Conservation (phyloP, 2,329 filamentous ascomycete genomes). For the Dactylonectria macrodidyma region DNA sequence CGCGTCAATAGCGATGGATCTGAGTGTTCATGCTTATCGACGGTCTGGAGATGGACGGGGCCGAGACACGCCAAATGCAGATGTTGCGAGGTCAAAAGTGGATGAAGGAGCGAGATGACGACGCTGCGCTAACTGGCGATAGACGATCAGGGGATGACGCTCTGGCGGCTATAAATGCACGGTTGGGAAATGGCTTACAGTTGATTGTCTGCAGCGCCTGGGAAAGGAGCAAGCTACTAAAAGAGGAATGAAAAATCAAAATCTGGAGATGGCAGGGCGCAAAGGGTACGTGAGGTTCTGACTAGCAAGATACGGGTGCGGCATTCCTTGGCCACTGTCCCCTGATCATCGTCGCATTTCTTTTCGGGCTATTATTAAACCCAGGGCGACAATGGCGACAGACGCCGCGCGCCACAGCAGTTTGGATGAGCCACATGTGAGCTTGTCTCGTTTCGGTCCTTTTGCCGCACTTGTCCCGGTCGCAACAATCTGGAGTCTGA, state of each 20-base stretch:
- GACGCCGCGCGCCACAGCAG: no score
- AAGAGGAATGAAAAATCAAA: neutral
- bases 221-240: neutral
- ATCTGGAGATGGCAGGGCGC: neutral
- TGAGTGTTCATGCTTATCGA: slow-evolving; percentile 41
- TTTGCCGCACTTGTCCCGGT: slow-evolving; percentile 24
- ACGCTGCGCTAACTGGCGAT: neutral
- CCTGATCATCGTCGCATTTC: slow-evolving; percentile 15
- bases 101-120: slow-evolving; percentile 14
- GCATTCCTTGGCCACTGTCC: slow-evolving; percentile 13
- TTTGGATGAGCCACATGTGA: no score
- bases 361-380: slow-evolving; percentile 11
- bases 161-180: neutral
- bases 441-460: slow-evolving; percentile 10
- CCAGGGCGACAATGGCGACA: slow-evolving; percentile 11
- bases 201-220: neutral
- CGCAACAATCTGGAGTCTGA: neutral
- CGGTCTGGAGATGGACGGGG: slow-evolving; percentile 32
- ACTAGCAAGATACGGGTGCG: slow-evolving; percentile 6
- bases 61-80: slow-evolving; percentile 21
- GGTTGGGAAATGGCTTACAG: neutral
- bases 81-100: slow-evolving; percentile 4
- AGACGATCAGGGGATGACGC: neutral
- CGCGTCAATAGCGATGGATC: slow-evolving; percentile 24
- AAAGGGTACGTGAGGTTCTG: neutral